These are phyloP conservation scores for Puccinellia tenuiflora DNA, from an alignment of 176 grass and related monocot genomes.

Conservation along the genomic window DNA sequence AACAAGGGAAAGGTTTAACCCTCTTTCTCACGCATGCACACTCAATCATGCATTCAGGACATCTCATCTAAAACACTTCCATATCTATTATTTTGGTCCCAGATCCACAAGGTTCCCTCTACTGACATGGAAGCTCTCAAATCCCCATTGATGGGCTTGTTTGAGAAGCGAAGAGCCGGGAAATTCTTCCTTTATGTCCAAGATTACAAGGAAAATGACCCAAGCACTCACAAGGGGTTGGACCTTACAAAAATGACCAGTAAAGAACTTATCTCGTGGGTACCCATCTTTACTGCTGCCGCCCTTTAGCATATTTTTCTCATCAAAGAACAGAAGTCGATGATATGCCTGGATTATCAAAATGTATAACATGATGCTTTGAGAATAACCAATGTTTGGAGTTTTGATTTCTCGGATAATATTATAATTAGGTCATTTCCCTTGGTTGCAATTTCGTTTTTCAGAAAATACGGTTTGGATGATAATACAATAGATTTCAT, in stretches of 20 bases:
- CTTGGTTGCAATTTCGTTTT: neutral
- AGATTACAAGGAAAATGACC: constrained; percentile 81
- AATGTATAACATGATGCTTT: neutral
- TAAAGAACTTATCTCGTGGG: constrained; percentile 84
- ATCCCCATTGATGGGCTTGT: constrained; percentile 92
- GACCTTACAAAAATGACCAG: constrained; percentile 64
- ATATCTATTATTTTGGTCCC: constrained; percentile 5
- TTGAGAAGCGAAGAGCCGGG: constrained; percentile 83
- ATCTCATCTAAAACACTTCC: neutral
- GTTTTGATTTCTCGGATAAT: neutral
- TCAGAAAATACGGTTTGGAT: constrained; percentile 90
- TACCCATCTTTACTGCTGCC: constrained; percentile 21
- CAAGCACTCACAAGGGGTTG: constrained; percentile 73
- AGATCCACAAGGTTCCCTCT: constrained; percentile 93
- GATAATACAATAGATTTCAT: constrained; percentile 95
- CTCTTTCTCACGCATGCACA: neutral
- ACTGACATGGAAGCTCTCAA: constrained; percentile 91
- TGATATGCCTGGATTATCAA: neutral
- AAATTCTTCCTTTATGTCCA: constrained; percentile 95
- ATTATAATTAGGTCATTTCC: neutral
- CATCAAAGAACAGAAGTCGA: neutral
- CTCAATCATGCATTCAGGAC: neutral
- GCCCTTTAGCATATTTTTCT: neutral
- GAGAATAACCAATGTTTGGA: neutral
- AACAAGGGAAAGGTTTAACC: constrained; percentile 81